Conservation (phyloP, 2,329 filamentous ascomycete genomes). For the Proliferodiscus dingleyae region DNA sequence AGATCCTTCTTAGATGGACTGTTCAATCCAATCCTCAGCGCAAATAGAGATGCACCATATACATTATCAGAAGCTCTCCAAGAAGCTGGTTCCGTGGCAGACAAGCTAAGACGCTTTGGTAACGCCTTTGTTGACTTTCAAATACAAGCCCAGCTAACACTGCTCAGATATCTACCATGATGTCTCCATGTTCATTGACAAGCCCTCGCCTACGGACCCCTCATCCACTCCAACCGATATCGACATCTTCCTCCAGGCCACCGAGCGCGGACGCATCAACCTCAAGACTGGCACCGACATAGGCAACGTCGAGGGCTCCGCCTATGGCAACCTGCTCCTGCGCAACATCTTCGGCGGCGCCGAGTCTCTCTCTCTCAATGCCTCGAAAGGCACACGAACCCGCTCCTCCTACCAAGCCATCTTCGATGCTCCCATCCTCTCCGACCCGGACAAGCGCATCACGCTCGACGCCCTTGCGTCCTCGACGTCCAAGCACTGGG, state of each 20-base stretch:
- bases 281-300: conserved; percentile 94
- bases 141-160: conserved; percentile 13
- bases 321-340: conserved; percentile 80
- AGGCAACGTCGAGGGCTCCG: conserved; percentile 89
- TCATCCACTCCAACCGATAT: conserved; percentile 71
- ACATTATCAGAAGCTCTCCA: conserved; percentile 75
- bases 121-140: conserved; percentile 28
- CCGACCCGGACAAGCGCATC: conserved; percentile 75
- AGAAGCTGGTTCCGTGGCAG: conserved; percentile 64
- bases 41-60: conserved; percentile 60
- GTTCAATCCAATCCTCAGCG: conserved; percentile 70
- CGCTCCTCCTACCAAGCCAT: conserved; percentile 85
- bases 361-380: conserved; percentile 82
- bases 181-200: conserved; percentile 77
- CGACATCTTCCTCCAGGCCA: conserved; percentile 71
- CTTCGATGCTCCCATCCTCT: conserved; percentile 76
- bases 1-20: conserved; percentile 76
- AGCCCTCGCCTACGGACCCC: conserved; percentile 63
- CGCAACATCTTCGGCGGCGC: conserved; percentile 94
- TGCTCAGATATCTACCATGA: conserved; percentile 76
- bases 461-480: conserved; percentile 78
- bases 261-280: conserved; percentile 76
- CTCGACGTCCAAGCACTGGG: conserved; percentile 84
- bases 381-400: conserved; percentile 83
- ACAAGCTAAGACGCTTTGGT: conserved; percentile 79